phyloP scores from a whole-genome alignment of 106 monocot species.

The Dendrobium chrysotoxum region DNA sequence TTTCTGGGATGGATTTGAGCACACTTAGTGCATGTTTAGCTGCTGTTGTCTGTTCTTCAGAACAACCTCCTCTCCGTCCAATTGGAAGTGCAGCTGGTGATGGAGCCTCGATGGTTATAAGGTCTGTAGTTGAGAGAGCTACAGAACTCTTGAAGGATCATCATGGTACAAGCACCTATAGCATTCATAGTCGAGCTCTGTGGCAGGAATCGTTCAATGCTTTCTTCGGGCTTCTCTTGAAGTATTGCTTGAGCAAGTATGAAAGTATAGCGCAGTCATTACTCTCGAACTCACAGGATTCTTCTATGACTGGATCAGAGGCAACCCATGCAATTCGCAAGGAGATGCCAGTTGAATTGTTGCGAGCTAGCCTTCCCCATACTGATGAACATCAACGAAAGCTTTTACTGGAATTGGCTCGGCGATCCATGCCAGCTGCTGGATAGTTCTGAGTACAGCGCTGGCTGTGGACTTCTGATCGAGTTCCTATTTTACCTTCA shows the following conservation, averaged over 20 bases:
- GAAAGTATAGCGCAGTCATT: slow-evolving; percentile 28
- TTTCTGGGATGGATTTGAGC: slow-evolving; percentile 35
- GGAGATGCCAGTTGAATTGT: slow-evolving; percentile 44
- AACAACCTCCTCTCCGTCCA: slow-evolving; percentile 43
- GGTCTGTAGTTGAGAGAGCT: slow-evolving; percentile 37
- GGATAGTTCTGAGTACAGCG: slow-evolving; percentile 10
- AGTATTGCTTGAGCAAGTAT: slow-evolving; percentile 34
- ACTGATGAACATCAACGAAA: slow-evolving; percentile 31
- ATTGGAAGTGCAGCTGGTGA: slow-evolving; percentile 38
- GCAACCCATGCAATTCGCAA: slow-evolving; percentile 26
- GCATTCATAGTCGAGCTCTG: slow-evolving; percentile 17
- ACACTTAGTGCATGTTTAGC: slow-evolving; percentile 41
- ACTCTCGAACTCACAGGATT: slow-evolving; percentile 9
- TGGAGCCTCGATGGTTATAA: slow-evolving; percentile 31
- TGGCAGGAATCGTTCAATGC: slow-evolving; percentile 49
- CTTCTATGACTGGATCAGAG: slow-evolving; percentile 13
- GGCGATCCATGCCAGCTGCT: slow-evolving; percentile 22
- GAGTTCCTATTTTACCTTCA: slow-evolving; percentile 13
- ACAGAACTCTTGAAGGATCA: slow-evolving; percentile 20
- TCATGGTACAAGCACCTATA: slow-evolving; percentile 21
- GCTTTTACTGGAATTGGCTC: slow-evolving; percentile 35
- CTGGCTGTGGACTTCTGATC: slow-evolving; percentile 15
- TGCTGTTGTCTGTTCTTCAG: slow-evolving; percentile 39
- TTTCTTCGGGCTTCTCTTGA: slow-evolving; percentile 36
- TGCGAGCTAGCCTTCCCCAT: slow-evolving; percentile 40